These are phyloP conservation scores for Crithidia expoeki DNA, from an alignment of 208 protist species.

Conservation along the genomic window DNA sequence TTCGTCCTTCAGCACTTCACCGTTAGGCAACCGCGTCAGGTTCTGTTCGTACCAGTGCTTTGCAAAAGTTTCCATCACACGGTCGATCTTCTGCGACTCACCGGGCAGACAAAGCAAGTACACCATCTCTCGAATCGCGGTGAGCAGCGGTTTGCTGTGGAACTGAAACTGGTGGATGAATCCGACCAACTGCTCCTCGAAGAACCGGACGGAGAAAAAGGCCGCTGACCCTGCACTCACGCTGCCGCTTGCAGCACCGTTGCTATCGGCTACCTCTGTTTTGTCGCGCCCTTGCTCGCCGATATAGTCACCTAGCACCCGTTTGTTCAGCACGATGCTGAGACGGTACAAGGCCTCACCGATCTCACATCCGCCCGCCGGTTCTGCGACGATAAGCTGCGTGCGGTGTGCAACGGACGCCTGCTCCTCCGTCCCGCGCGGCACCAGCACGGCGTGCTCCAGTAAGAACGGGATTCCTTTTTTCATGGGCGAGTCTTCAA, in stretches of 20 bases:
- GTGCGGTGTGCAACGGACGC: slow-evolving; percentile 28
- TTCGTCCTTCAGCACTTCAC: slow-evolving; percentile 33
- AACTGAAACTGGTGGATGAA: slow-evolving; percentile 89
- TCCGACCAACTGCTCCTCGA: slow-evolving; percentile 66
- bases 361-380: slow-evolving; percentile 76
- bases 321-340: slow-evolving; percentile 83
- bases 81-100: slow-evolving; percentile 95
- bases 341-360: slow-evolving; percentile 80
- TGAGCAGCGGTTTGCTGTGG: slow-evolving; percentile 69
- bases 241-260: neutral
- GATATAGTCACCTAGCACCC: slow-evolving; percentile 85
- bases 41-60: slow-evolving; percentile 82
- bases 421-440: slow-evolving; percentile 24
- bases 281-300: slow-evolving; percentile 80
- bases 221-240: slow-evolving; percentile 13
- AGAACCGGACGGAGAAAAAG: slow-evolving; percentile 77
- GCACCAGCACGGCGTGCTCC: slow-evolving; percentile 52
- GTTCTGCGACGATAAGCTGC: slow-evolving; percentile 65
- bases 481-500: slow-evolving; percentile 66
- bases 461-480: slow-evolving; percentile 86
- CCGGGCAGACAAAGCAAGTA: slow-evolving; percentile 87
- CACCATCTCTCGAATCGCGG: slow-evolving; percentile 85
- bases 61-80: slow-evolving; percentile 92
- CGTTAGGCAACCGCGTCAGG: slow-evolving; percentile 20
- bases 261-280: neutral